Conservation (phyloP, 371 early-diverging fungal species). For the Mortierella sp. region DNA sequence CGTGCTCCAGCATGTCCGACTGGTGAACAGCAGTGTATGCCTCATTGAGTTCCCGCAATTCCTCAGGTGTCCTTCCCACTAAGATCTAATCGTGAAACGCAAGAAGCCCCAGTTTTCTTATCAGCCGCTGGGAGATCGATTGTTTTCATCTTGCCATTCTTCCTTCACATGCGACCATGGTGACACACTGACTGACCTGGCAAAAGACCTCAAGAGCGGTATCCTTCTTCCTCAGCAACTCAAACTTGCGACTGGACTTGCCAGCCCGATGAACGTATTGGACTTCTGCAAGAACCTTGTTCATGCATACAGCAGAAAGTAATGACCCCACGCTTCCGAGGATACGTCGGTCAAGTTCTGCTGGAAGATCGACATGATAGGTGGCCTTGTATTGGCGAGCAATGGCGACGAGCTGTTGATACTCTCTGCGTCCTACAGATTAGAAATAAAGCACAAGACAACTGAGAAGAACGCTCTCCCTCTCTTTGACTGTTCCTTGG, state of each 20-base stretch:
- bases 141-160: not conserved
- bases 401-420: conserved; percentile 36
- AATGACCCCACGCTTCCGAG: conserved; percentile 43
- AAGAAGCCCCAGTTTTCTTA: no score
- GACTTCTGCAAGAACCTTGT: conserved; percentile 44
- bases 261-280: conserved; percentile 35
- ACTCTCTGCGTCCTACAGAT: conserved; percentile 40
- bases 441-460: no score
- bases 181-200: conserved; percentile 17
- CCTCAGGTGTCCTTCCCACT: conserved; percentile 40
- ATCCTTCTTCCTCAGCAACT: conserved; percentile 45
- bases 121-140: no score
- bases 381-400: conserved; percentile 38
- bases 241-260: conserved; percentile 43
- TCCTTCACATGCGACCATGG: no score
- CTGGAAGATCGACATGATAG: conserved; percentile 31
- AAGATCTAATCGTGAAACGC: conserved; percentile 18
- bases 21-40: conserved; percentile 25
- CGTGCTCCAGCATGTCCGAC: conserved; percentile 16
- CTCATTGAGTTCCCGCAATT: conserved; percentile 36
- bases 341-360: conserved; percentile 37
- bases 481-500: no score
- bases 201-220: conserved; percentile 40
- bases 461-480: no score
- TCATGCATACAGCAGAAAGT: conserved; percentile 22